Conservation (phyloP, 768 basidiomycete species). For the Pleurotus citrinopileatus region DNA sequence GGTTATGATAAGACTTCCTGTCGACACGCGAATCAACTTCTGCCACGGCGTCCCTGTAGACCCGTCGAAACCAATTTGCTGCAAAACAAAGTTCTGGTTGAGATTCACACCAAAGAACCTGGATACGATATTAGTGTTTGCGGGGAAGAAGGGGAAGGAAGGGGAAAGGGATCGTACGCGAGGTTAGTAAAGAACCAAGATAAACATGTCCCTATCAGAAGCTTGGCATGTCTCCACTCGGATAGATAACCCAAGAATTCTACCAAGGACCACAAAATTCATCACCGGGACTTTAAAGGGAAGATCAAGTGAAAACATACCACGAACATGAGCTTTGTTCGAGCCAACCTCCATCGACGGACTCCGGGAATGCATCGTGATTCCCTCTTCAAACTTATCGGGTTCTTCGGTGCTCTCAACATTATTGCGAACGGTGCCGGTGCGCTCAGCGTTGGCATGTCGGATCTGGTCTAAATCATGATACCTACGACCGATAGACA, state of each 20-base stretch:
- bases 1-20: slow-evolving; percentile 55
- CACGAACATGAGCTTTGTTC: slow-evolving; percentile 43
- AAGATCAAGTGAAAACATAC: slow-evolving; percentile 24
- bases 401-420: not conserved
- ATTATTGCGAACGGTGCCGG: slow-evolving; percentile 24
- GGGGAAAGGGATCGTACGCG: slow-evolving; percentile 35
- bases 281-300: not conserved
- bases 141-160: not conserved
- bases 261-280: slow-evolving; percentile 17
- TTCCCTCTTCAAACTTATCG: not conserved
- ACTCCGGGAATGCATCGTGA: slow-evolving; percentile 12
- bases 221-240: slow-evolving; percentile 66
- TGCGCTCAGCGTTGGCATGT: slow-evolving; percentile 22
- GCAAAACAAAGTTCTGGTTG: slow-evolving; percentile 57
- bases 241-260: slow-evolving; percentile 69
- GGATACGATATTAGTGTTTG: too few relatives aligned
- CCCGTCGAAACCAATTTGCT: slow-evolving; percentile 52
- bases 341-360: slow-evolving; percentile 13
- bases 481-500: slow-evolving; percentile 28
- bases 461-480: slow-evolving; percentile 36
- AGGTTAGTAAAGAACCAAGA: slow-evolving; percentile 80
- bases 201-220: slow-evolving; percentile 61
- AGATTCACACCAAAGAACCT: slow-evolving; percentile 68
- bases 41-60: slow-evolving; percentile 44
- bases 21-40: slow-evolving; percentile 47